Evolutionary conservation across 2,329 filamentous ascomycete genomes (phyloP).

Genomic region (Ophiostoma fasciatum): DNA sequence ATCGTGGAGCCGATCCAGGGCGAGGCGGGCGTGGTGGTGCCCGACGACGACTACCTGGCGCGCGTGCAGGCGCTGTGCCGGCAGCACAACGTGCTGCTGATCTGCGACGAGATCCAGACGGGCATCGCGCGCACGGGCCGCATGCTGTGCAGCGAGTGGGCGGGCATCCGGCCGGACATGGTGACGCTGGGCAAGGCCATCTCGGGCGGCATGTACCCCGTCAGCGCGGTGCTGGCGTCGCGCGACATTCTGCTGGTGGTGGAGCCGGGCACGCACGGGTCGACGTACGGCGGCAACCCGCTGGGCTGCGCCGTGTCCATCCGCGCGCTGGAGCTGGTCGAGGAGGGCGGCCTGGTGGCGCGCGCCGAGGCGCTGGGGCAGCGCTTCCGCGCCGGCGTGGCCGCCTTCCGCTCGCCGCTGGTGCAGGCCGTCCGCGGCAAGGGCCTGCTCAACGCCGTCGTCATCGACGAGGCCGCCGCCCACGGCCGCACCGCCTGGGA

Average conservation of each 20-base stretch:
- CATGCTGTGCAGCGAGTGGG: constrained; percentile 90
- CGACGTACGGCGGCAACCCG: constrained; percentile 96
- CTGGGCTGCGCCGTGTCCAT: constrained; percentile 92
- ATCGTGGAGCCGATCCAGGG: constrained; percentile 94
- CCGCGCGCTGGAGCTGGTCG: constrained; percentile 81
- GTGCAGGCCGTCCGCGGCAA: constrained; percentile 78
- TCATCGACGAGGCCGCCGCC: constrained; percentile 82
- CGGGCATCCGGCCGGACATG: constrained; percentile 86
- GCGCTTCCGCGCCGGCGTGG: constrained; percentile 66
- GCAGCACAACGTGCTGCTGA: constrained; percentile 88
- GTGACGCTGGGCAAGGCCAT: constrained; percentile 95
- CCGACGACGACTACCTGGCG: constrained; percentile 73
- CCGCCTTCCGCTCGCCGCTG: constrained; percentile 61
- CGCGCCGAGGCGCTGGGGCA: constrained; percentile 69
- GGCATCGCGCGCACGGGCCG: constrained; percentile 90
- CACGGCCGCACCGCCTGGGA: constrained; percentile 88
- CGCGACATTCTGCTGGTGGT: constrained; percentile 92
- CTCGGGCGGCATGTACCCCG: constrained; percentile 97
- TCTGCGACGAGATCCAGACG: constrained; percentile 97
- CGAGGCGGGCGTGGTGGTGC: constrained; percentile 92
- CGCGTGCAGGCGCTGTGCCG: constrained; percentile 75
- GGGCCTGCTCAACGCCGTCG: constrained; percentile 86
- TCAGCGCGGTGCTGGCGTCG: constrained; percentile 76
- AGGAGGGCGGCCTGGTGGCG: constrained; percentile 78
- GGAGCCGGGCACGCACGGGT: constrained; percentile 92